These are phyloP conservation scores for Trichoderma erinaceum DNA, from an alignment of 495 filamentous ascomycete species.

Conservation along the genomic window DNA sequence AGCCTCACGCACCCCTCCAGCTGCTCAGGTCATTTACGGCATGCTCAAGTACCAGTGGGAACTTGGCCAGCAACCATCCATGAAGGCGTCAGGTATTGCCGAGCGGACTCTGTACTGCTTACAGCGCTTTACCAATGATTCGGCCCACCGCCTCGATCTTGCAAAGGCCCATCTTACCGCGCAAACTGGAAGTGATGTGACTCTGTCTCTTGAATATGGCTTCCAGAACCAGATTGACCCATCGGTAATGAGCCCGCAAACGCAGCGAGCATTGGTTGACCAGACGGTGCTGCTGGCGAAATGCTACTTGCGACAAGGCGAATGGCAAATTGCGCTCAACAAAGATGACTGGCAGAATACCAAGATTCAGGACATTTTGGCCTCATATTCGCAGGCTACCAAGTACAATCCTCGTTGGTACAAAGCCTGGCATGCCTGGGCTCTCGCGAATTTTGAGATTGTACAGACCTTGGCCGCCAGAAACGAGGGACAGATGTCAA, in stretches of 20 bases:
- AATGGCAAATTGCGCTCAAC: conserved; percentile 82
- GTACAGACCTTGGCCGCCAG: conserved; percentile 69
- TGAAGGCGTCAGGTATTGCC: conserved; percentile 33
- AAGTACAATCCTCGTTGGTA: conserved; percentile 90
- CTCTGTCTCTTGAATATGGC: conserved; percentile 44
- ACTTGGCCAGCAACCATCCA: conserved; percentile 48
- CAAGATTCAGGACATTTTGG: conserved; percentile 68
- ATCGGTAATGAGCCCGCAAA: conserved; percentile 33
- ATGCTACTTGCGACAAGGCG: conserved; percentile 90
- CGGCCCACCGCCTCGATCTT: conserved; percentile 66
- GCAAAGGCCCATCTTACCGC: conserved; percentile 47
- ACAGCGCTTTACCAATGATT: conserved; percentile 70
- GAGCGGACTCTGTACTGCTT: conserved; percentile 69
- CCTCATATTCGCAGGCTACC: conserved; percentile 83
- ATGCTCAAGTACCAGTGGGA: conserved; percentile 95
- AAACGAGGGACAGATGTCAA: conserved; percentile 51
- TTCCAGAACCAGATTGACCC: conserved; percentile 54
- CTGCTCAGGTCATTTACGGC: conserved; percentile 81
- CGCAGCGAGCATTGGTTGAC: conserved; percentile 46
- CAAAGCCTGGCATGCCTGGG: conserved; percentile 99
- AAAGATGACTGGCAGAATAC: conserved; percentile 81
- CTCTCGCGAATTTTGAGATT: conserved; percentile 97
- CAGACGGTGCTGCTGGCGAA: conserved; percentile 79
- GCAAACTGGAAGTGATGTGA: conserved; percentile 48
- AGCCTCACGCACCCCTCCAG: conserved; percentile 35